phyloP scores from a whole-genome alignment of 345 rosid species.

The Eucalyptus cloeziana region DNA sequence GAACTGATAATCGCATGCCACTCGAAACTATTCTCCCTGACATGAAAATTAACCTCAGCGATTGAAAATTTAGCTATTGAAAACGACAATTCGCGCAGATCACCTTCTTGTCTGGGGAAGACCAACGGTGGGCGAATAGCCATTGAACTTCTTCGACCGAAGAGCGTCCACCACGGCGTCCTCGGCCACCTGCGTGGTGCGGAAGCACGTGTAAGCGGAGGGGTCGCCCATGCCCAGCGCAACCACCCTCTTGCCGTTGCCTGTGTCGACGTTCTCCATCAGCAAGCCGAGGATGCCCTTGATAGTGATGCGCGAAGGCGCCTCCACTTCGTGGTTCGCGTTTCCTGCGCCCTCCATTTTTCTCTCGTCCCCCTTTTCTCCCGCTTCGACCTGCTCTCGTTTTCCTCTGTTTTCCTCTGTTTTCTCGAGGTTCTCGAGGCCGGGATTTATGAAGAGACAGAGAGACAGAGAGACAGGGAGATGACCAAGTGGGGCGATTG shows the following conservation, averaged over 20 bases:
- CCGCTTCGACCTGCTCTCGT: background rate
- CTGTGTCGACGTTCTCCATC: conserved; percentile 36
- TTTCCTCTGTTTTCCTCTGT: background rate
- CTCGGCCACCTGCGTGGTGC: conserved; percentile 43
- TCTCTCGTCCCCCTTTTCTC: background rate
- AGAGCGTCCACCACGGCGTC: conserved; percentile 67
- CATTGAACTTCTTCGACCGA: conserved; percentile 68
- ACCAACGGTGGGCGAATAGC: conserved; percentile 88
- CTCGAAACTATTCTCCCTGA: background rate
- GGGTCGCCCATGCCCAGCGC: conserved; percentile 96
- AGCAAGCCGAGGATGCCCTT: conserved; percentile 71
- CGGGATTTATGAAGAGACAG: background rate
- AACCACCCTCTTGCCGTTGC: conserved; percentile 30
- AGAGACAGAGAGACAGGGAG: background rate
- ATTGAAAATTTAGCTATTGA: background rate
- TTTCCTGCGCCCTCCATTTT: background rate
- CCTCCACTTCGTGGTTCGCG: conserved; percentile 17
- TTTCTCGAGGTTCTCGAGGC: background rate
- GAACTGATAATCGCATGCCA: background rate
- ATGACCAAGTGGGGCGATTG: background rate
- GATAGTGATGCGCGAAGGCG: conserved; percentile 43
- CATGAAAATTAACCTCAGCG: background rate
- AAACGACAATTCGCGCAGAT: background rate
- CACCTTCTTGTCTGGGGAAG: conserved; percentile 91
- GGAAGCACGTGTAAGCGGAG: conserved; percentile 67